Conservation (phyloP, 139 green algal species). For the Haematococcus lacustris region DNA sequence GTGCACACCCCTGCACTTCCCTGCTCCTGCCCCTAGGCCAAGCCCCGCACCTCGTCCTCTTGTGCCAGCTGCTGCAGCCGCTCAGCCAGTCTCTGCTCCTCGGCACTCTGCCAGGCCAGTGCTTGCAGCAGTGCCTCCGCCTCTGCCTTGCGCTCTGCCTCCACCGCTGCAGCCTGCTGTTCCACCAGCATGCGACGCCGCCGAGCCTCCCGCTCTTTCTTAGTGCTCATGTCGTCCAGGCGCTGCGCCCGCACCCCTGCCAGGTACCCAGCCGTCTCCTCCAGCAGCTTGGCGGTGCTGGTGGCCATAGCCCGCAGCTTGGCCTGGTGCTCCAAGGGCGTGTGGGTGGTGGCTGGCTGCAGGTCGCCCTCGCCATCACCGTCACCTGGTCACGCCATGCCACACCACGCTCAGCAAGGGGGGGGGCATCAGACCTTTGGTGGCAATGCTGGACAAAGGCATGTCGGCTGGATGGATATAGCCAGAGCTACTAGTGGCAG, state of each 20-base stretch:
- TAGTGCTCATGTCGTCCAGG: slow-evolving; percentile 43
- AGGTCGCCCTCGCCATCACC: slow-evolving; percentile 1
- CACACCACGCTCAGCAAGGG: too few species aligned
- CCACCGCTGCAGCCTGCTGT: slow-evolving; percentile 31
- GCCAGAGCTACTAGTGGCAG: too few species aligned
- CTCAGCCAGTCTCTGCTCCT: slow-evolving; percentile 50
- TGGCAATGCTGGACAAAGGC: too few species aligned
- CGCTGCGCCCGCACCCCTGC: slow-evolving; percentile 35
- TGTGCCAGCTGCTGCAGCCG: slow-evolving; percentile 48
- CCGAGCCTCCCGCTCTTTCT: slow-evolving; percentile 54
- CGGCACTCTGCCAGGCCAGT: slow-evolving; percentile 33
- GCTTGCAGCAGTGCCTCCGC: slow-evolving; percentile 37
- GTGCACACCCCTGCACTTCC: too few species aligned
- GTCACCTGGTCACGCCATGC: slow-evolving; percentile 2
- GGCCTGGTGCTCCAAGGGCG: slow-evolving; percentile 42
- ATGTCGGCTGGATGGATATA: too few species aligned
- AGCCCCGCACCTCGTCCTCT: slow-evolving; percentile 41
- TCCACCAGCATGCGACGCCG: slow-evolving; percentile 43
- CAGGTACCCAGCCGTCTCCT: slow-evolving; percentile 19
- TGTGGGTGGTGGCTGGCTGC: slow-evolving; percentile 13
- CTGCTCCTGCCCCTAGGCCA: too few species aligned
- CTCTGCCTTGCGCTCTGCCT: slow-evolving; percentile 30
- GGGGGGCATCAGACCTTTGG: too few species aligned
- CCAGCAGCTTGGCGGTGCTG: slow-evolving; percentile 30
- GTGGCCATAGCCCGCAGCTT: slow-evolving; percentile 34